Evolutionary conservation across 495 filamentous ascomycete species (phyloP), one percentile per base, ranked within the genome.

Genomic region (Podospora anserina): DNA sequence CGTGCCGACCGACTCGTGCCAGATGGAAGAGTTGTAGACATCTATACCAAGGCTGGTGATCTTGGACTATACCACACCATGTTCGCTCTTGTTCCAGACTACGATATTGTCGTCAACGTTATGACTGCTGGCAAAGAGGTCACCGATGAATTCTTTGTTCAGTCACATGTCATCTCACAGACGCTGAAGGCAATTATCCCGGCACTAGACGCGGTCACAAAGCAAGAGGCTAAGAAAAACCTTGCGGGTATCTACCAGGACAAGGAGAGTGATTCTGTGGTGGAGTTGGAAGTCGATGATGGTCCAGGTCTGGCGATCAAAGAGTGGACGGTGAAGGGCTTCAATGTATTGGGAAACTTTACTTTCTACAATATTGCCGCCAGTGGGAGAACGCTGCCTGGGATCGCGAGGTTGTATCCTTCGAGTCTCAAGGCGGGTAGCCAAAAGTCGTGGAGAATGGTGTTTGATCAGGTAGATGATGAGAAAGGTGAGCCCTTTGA

Each of bases 391-490:
- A 16, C 30, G 30, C 27, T 63, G 2, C 28, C 61, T 19, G 61
- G 61, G 4, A 63, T 7, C 13, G 30, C 61, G 18, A 39, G 61
- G 61, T n/a, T 63, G 30, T 63, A 63, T 44, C 61, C 61, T 18
- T 63, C 61, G 15, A 32, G n/a, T 6, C n/a, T 63, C 32, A 23
- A 63, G 32, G 61, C 27, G 16, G 61, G 61, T n/a, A 63, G 34
- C n/a, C 32, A 63, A 18, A 63, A 28, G 30, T 7, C 34, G 3
- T 63, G 61, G 61, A 63, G 61, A 32, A 63, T 63, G 61, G 28
- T 44, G 3, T 63, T 63, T 63, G 61, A 63, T 32, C 61, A 63
- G 61, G 61, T 63, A 16, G 61, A 63, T n/a, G 61, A 63, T 53
- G 32, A 18, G 18, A 18, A 13, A 18, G 61, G 61, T 1, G 32